phyloP scores from a whole-genome alignment of 2,329 filamentous ascomycete species.

The Pyrenophora graminea region DNA sequence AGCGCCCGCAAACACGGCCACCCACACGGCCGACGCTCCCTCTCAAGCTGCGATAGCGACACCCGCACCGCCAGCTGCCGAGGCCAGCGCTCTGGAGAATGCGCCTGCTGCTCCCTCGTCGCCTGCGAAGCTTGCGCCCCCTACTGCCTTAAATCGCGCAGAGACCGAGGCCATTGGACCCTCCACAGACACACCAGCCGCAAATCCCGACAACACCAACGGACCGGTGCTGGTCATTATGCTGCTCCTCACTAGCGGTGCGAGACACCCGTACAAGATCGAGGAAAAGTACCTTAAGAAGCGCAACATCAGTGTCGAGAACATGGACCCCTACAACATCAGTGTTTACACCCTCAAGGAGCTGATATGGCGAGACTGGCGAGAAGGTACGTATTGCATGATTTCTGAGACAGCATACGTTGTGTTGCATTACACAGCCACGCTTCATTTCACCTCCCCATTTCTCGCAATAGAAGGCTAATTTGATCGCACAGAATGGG shows the following conservation, averaged over 20 bases:
- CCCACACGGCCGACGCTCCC: slow-evolving; percentile 23
- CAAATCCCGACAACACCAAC: slow-evolving; percentile 45
- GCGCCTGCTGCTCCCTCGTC: slow-evolving; percentile 18
- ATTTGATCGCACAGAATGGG: slow-evolving; percentile 68
- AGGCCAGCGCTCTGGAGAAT: slow-evolving; percentile 15
- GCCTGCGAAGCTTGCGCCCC: slow-evolving; percentile 29
- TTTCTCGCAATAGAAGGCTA: slow-evolving; percentile 13
- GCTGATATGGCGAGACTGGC: slow-evolving; percentile 90
- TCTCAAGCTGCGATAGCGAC: slow-evolving; percentile 18
- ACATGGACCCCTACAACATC: slow-evolving; percentile 81
- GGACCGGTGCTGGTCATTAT: slow-evolving; percentile 70
- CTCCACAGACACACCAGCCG: slow-evolving; percentile 50
- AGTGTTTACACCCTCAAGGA: slow-evolving; percentile 94
- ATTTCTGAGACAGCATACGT: background rate
- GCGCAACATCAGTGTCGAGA: slow-evolving; percentile 76
- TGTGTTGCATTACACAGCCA: background rate
- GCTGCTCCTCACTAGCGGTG: slow-evolving; percentile 78
- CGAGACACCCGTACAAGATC: slow-evolving; percentile 86
- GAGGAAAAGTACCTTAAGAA: slow-evolving; percentile 84
- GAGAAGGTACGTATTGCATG: slow-evolving; percentile 60
- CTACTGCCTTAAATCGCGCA: slow-evolving; percentile 36
- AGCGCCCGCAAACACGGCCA: slow-evolving; percentile 18
- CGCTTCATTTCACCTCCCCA: background rate
- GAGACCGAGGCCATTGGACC: slow-evolving; percentile 55
- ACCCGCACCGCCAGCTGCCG: slow-evolving; percentile 15